Conservation (phyloP, 2,329 filamentous ascomycete genomes). For the Geosmithia flava region DNA sequence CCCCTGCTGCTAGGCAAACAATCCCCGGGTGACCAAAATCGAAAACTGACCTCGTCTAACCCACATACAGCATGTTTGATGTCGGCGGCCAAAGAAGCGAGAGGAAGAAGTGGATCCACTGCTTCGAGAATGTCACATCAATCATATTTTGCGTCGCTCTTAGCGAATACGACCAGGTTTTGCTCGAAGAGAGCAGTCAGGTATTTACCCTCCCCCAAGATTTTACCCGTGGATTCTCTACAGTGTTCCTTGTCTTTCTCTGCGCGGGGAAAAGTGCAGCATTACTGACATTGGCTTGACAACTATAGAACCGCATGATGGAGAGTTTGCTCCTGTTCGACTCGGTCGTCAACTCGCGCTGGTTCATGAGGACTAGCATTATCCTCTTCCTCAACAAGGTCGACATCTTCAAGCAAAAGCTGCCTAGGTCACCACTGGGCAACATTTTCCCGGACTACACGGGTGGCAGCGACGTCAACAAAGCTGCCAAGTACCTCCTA, state of each 20-base stretch:
- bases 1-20: not conserved
- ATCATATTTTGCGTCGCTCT: slow-evolving; percentile 98
- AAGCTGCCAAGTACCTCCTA: slow-evolving; percentile 91
- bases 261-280: not conserved
- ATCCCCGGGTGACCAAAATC: not conserved
- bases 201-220: slow-evolving; percentile 29
- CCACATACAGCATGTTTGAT: slow-evolving; percentile 77
- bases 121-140: slow-evolving; percentile 98
- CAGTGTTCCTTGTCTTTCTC: too few species aligned
- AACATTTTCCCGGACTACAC: slow-evolving; percentile 99
- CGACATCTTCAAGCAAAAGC: slow-evolving; percentile 93
- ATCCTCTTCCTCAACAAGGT: slow-evolving; percentile 99
- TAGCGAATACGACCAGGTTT: slow-evolving; percentile 95
- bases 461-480: slow-evolving; percentile 93
- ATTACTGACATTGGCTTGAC: not conserved
- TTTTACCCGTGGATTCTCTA: not conserved
- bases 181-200: slow-evolving; percentile 94
- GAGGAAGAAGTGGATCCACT: slow-evolving; percentile 99
- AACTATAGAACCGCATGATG: slow-evolving; percentile 90
- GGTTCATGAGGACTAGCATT: slow-evolving; percentile 98
- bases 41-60: slow-evolving; percentile 8
- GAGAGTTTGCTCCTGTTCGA: slow-evolving; percentile 93
- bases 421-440: slow-evolving; percentile 74
- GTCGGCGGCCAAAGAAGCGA: slow-evolving; percentile 95
- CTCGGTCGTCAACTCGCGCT: slow-evolving; percentile 95